A percentile compares a stretch with the other conserved stretches of the same genome.
Evolutionary conservation across 1,139 yeast genomes (phyloP).

Genomic region (Meyerozyma carpophila): DNA sequence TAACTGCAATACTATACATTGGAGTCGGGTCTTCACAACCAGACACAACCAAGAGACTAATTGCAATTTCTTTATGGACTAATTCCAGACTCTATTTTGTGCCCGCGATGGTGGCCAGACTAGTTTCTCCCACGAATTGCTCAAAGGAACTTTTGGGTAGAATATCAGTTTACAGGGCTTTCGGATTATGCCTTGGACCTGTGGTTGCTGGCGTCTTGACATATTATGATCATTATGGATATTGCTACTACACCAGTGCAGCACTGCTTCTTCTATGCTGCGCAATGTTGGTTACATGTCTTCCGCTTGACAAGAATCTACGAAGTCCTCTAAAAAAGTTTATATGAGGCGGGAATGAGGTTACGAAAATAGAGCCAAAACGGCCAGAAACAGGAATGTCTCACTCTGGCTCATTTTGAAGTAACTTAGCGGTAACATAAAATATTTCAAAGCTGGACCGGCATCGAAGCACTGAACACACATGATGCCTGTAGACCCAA

Average conservation of each 20-base stretch:
- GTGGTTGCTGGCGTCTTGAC: background rate
- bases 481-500: no score
- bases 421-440: no score
- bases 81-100: background rate
- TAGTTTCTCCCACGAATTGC: background rate
- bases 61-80: background rate
- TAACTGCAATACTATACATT: background rate
- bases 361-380: no score
- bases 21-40: background rate
- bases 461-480: no score
- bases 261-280: background rate
- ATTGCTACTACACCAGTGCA: background rate
- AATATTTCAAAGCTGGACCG: no score
- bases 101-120: background rate
- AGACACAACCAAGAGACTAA: background rate
- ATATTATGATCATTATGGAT: background rate
- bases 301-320: no score
- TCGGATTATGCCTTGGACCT: background rate
- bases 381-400: no score
- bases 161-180: background rate
- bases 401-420: no score
- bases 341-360: no score
- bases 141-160: background rate
- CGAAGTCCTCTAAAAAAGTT: no score
- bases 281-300: background rate